Percentiles rank a stretch among this genome's conserved stretches.
These are phyloP conservation scores for Monosporozyma servazzii DNA, from an alignment of 805 yeast genomes.

Conservation along the genomic window DNA sequence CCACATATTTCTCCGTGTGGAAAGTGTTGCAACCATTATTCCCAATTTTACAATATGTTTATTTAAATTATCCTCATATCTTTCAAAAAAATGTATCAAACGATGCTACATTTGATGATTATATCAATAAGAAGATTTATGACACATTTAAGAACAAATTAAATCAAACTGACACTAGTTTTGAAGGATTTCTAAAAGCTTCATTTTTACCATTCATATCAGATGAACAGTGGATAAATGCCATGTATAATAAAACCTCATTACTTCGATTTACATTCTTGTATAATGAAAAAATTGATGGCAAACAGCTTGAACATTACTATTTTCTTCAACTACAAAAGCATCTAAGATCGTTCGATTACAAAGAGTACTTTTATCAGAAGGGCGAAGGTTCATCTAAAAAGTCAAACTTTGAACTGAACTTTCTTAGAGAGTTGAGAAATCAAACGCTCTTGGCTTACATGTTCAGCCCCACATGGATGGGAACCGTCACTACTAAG, in stretches of 20 bases:
- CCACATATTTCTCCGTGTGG: neutral
- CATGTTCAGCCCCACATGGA: neutral
- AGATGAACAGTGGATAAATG: neutral
- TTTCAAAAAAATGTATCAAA: conserved; percentile 4
- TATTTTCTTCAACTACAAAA: neutral
- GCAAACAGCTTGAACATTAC: neutral
- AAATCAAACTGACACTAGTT: neutral
- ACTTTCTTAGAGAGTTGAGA: neutral
- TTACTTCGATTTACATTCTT: neutral
- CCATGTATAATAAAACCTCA: neutral
- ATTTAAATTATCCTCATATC: conserved; percentile 7
- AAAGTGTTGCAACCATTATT: neutral
- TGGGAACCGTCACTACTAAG: neutral
- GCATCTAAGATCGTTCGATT: neutral
- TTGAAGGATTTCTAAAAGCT: neutral
- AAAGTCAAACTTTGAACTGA: neutral
- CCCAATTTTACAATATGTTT: conserved; percentile 10
- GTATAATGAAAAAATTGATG: neutral
- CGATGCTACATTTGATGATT: conserved; percentile 4
- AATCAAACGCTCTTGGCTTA: neutral
- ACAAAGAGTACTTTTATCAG: neutral
- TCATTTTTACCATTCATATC: neutral
- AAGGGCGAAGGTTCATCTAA: neutral
- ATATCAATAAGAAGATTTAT: conserved; percentile 1
- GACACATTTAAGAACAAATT: neutral